Base-by-base conservation (phyloP, 306 rosid genomes). In the Cyclanthera cordifolia region DNA sequence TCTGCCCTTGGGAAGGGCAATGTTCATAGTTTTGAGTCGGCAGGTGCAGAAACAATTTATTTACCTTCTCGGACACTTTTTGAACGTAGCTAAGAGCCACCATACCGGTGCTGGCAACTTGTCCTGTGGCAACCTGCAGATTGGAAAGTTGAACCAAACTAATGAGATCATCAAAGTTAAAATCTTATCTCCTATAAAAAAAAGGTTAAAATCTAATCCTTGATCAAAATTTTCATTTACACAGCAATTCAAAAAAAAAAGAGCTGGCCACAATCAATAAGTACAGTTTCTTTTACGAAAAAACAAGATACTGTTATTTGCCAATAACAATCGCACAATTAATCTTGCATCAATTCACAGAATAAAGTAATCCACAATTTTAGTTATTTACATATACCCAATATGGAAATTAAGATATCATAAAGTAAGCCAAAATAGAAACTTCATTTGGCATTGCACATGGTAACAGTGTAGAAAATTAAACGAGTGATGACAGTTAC, bases 101-200 rank as follows among this genome's bases (percentile, higher is more conserved):
- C 89, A 90, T 81, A 75, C 99, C 97, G 53, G 97, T 90, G 83
- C 95, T 90, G 64, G 97, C 97, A 70, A 90, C 86, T 78, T 94
- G 99, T 56, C 91, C 97, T 12, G 99, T 88, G 72, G 91, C 97
- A 83, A 90, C 96, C 97, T 94, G 84, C 47, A 77, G 41, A 59
- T 21, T 59, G 15, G 21, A 37, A 34, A 39, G 37, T 53, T 70
- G 50, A 53, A 34, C 49, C 14, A 6, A 12, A 20, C 13, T 19
- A 50, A 52, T 61, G 28, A 25, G 28, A 25, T 67, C 57, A 9
- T 25, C 17, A 7, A 32, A 64, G 4, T 45, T 50, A 65, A 63
- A 45, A 14, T 23, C 32, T 3, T 45, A 24, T 65, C 39, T n/a
- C n/a, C n/a, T n/a, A n/a, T n/a, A n/a, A n/a, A n/a, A n/a, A n/a